Evolutionary conservation across 805 yeast genomes (phyloP), one percentile per base, ranked within the genome.

Genomic region (Myxozyma neotropica): DNA sequence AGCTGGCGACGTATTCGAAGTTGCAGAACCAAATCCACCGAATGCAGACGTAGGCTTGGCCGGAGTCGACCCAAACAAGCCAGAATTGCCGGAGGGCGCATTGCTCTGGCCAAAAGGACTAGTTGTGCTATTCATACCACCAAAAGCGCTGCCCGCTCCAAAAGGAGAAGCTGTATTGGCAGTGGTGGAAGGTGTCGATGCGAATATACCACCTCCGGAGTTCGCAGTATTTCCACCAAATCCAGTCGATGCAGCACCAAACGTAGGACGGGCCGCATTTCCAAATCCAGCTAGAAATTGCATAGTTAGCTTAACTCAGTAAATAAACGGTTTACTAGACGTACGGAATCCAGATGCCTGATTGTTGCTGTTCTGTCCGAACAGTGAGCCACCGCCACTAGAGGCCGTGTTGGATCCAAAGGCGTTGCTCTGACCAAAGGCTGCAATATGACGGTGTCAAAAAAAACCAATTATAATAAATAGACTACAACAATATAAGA

Each of bases 331-430:
- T 36, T n/a, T n/a, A 12, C 10, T n/a, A 19, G 27, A 39, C 64
- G 23, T 44, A 60, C 64, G 52, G 51, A 61, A 61, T 15, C 61
- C 63, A n/a, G 64, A 48, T 6, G 62, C 27, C 24, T 61, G 65
- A n/a, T 73, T 74, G 40, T 55, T 58, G 52, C 73, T 75, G 27
- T 73, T 65, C 54, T 75, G 67, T 35, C 83, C 83, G 73, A 81
- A 77, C 19, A 76, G 67, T 1, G 76, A 59, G 40, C 53, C 44
- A 24, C 38, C 40, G 8, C 48, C 21, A 12, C 31, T 19, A n/a
- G n/a, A n/a, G 19, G 50, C 27, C 17, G 51, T 40, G 31, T 53
- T 44, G 19, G 55, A 42, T 23, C 59, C 59, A 29, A 55, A 55
- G 23, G 59, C 39, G 26, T 29, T 38, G 13, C 43, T 17, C 39